These are phyloP conservation scores for Penicillium griseofulvum DNA, from an alignment of 2,329 filamentous ascomycete genomes.

Conservation along the genomic window DNA sequence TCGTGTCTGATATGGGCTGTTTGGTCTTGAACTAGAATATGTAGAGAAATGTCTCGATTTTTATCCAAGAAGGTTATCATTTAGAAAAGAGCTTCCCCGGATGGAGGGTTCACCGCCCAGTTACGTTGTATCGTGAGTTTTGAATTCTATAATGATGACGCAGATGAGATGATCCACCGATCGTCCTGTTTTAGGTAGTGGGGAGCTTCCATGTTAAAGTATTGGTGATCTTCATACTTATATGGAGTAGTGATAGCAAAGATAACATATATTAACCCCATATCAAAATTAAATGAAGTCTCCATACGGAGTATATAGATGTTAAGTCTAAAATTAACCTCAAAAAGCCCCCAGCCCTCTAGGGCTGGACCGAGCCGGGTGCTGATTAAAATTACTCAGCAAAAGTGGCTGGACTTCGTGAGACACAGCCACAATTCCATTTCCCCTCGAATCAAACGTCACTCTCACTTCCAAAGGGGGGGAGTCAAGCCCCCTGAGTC, in stretches of 20 bases:
- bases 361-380: not conserved
- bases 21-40: not conserved
- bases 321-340: not conserved
- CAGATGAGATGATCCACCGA: constrained; percentile 21
- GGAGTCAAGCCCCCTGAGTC: not conserved
- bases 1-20: constrained; percentile 13
- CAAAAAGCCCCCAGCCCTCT: not conserved
- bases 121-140: constrained; percentile 2
- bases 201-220: not conserved
- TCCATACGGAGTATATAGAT: too few species aligned
- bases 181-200: constrained; percentile 3
- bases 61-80: not conserved
- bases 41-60: not conserved
- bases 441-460: constrained; percentile 6
- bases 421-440: not conserved
- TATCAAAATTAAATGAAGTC: not conserved
- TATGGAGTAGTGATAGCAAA: not conserved
- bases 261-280: not conserved
- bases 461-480: not conserved
- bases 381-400: not conserved
- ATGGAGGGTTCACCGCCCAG: constrained; percentile 5
- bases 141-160: constrained; percentile 26
- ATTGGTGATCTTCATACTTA: not conserved
- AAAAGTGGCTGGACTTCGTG: not conserved
- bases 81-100: constrained; percentile 1